Conservation (phyloP, 1,284 basidiomycete species). For the Cerioporus squamosus region DNA sequence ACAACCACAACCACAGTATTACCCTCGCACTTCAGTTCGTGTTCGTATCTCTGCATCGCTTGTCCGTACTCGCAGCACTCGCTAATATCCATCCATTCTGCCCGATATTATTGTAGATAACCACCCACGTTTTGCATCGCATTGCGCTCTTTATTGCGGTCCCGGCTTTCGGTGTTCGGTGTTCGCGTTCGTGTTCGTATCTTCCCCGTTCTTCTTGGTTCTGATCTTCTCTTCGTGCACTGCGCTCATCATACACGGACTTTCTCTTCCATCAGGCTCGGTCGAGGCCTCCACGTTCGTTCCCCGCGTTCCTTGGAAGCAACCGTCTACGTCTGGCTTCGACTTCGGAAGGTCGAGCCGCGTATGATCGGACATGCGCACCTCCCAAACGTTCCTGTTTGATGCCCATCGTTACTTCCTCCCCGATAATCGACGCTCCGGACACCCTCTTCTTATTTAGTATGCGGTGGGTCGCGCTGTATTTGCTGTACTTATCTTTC, state of each 20-base stretch:
- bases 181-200: slow-evolving; percentile 4
- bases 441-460: slow-evolving; percentile 7
- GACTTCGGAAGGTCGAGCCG: too few species aligned
- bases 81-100: neutral
- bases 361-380: neutral
- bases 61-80: neutral
- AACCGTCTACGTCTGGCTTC: neutral
- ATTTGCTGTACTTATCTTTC: neutral
- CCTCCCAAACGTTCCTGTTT: neutral
- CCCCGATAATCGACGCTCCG: slow-evolving; percentile 14
- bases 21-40: neutral
- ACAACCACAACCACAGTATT: too few species aligned
- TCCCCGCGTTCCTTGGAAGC: neutral
- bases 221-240: neutral
- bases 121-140: neutral
- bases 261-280: neutral
- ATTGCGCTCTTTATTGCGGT: slow-evolving; percentile 3
- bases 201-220: neutral
- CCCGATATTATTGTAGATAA: neutral
- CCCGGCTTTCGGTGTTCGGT: slow-evolving; percentile 1
- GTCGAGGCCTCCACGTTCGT: slow-evolving; percentile 5
- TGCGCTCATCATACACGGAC: neutral
- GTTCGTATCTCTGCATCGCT: neutral
- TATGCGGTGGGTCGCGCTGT: slow-evolving; percentile 14
- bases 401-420: neutral